Base-by-base conservation (phyloP, 768 basidiomycete species). In the Candolleomyces eurysporus region DNA sequence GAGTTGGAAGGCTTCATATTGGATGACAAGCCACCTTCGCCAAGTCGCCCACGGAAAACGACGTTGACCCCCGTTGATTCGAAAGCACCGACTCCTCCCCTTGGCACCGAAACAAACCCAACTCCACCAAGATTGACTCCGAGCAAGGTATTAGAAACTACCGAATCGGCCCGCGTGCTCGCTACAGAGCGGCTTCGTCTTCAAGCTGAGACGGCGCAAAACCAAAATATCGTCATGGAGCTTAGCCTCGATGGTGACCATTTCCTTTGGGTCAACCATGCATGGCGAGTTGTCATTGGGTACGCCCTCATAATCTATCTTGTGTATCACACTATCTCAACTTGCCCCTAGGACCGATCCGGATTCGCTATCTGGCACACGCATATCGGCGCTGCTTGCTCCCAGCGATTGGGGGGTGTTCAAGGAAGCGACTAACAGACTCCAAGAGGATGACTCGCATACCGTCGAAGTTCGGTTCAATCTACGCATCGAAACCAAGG, bases 191-290 rank as follows among this genome's bases (percentile, higher is more conserved):
- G 94, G 39, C 75, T 98, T 32, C 86, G 91, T 45, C 76, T 93
- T 40, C 90, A 96, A 68, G 97, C 95, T 9, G 97, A 98, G 73
- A 92, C 91, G 1, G 94, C 96, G 7, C 94, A 96, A 76, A 93
- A 90, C 70, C 92, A 94, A 73, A 98, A 97, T 67, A 92, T 98
- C 58, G 93, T 99, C 31, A 82, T 98, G 79, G 97, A 99, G 71
- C 84, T 99, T 32, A 89, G 88, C 72, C 79, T 98, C 65, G 94
- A 98, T 70, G 95, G 94, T 9, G 95, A 98, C 71, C 90, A 94
- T 66, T 88, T 98, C 67, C 85, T 94, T 67, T 99, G 95, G 91
- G 83, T 96, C 50, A 98, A 97, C 74, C 92, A 96, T 69, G 94
- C 96, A 0, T 98, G 97, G 93, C 80, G 87, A 67, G 87, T 90